Conservation (phyloP, 306 rosid genomes). For the Cicer yamashitae region DNA sequence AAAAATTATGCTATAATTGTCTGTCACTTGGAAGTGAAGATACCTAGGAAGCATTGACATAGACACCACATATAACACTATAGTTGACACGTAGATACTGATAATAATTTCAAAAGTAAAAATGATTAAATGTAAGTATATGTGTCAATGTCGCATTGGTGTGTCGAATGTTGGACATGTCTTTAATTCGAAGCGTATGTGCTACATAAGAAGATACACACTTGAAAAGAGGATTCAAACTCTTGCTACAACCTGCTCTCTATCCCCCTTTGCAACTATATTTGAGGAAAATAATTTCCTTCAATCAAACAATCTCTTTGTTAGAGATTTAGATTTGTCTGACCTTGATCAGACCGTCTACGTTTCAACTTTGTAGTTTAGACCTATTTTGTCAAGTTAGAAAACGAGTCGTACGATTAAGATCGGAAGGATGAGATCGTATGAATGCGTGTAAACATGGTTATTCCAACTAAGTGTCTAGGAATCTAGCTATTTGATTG, state of each 20-base stretch:
- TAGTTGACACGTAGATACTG: too few relatives aligned
- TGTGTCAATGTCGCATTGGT: too few relatives aligned
- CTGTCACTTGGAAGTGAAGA: conserved; percentile 21
- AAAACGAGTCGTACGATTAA: not conserved
- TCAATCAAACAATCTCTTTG: not conserved
- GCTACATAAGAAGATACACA: conserved; percentile 9
- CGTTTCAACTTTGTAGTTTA: not conserved
- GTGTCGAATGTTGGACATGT: too few relatives aligned
- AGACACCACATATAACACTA: too few relatives aligned
- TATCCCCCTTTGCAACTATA: not conserved
- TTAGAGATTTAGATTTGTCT: not conserved
- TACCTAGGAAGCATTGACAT: too few relatives aligned
- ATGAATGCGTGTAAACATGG: too few relatives aligned
- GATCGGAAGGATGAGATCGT: too few relatives aligned
- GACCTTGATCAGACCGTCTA: not conserved
- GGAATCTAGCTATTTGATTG: conserved; percentile 32
- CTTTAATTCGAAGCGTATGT: too few relatives aligned
- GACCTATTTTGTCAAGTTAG: not conserved
- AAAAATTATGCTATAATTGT: conserved; percentile 14
- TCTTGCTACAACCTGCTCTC: not conserved
- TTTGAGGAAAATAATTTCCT: not conserved
- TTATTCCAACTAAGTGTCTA: not conserved
- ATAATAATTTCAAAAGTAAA: too few relatives aligned
- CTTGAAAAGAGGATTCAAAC: conserved; percentile 25
- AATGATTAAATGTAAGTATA: too few relatives aligned